A percentile compares a stretch with the other conserved stretches of the same genome.
These are phyloP conservation scores for Cyberlindnera bimundalis DNA, from an alignment of 805 yeast species.

Conservation along the genomic window DNA sequence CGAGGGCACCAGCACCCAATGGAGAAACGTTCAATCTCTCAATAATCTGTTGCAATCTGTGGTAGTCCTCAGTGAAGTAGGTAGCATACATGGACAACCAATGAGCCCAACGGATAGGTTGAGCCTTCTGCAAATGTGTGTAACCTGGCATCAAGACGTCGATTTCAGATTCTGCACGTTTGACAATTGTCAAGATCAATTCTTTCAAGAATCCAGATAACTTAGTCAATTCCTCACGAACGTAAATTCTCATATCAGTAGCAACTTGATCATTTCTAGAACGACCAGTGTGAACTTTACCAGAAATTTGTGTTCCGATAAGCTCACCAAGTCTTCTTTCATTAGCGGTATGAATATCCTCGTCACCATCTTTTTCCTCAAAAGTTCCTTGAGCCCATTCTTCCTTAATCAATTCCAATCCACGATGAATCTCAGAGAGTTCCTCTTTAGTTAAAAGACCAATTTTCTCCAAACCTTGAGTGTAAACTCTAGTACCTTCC, in stretches of 20 bases:
- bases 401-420: constrained; percentile 61
- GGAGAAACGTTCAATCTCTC: constrained; percentile 86
- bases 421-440: constrained; percentile 75
- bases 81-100: constrained; percentile 96
- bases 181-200: constrained; percentile 64
- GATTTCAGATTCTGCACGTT: constrained; percentile 81
- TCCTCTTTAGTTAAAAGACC: constrained; percentile 74
- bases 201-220: constrained; percentile 51
- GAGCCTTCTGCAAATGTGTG: constrained; percentile 97
- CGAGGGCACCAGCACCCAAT: constrained; percentile 95
- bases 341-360: constrained; percentile 97
- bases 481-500: constrained; percentile 91
- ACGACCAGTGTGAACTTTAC: constrained; percentile 99
- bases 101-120: constrained; percentile 98
- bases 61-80: constrained; percentile 85
- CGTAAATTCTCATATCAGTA: constrained; percentile 96
- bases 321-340: constrained; percentile 97
- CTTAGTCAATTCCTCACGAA: constrained; percentile 68
- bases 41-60: constrained; percentile 76
- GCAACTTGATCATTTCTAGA: constrained; percentile 99
- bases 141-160: constrained; percentile 98
- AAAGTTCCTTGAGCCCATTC: constrained; percentile 80
- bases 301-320: constrained; percentile 90
- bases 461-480: constrained; percentile 77
- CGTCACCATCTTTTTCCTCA: constrained; percentile 84